Conservation (phyloP, 352 stramenopile genomes). For the Ochromonadaceae sp. region DNA sequence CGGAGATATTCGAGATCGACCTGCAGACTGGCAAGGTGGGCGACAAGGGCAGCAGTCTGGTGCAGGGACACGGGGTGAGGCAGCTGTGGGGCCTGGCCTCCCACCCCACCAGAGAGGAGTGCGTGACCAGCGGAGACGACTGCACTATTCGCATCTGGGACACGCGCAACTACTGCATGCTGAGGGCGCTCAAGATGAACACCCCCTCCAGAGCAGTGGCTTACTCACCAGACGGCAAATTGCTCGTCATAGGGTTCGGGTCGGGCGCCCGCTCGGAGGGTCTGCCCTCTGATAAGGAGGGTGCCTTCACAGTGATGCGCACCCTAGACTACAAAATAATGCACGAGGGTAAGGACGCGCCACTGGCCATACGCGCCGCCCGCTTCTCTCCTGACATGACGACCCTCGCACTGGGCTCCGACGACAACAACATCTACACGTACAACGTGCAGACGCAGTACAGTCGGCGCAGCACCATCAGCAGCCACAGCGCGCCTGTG, state of each 20-base stretch:
- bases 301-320: conserved; percentile 54
- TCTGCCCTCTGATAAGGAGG: conserved; percentile 37
- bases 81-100: conserved; percentile 64
- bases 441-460: conserved; percentile 55
- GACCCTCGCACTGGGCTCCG: conserved; percentile 47
- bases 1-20: conserved; percentile 41
- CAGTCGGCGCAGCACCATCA: background rate
- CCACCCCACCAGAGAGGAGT: conserved; percentile 50
- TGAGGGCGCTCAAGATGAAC: too few relatives aligned
- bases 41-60: conserved; percentile 18
- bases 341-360: background rate
- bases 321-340: too few relatives aligned
- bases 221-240: conserved; percentile 59
- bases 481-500: background rate
- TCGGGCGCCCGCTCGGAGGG: background rate
- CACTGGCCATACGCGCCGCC: background rate
- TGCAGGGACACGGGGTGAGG: background rate
- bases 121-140: conserved; percentile 66
- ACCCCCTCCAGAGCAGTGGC: conserved; percentile 35
- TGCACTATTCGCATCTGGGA: conserved; percentile 60
- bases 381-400: conserved; percentile 64
- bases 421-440: conserved; percentile 68
- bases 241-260: conserved; percentile 53
- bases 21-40: conserved; percentile 24
- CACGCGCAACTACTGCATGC: conserved; percentile 36